A percentile compares a stretch with the other conserved stretches of the same genome.
These are phyloP conservation scores for Eremomyces bilateralis DNA, from an alignment of 495 filamentous ascomycete species.

Conservation along the genomic window DNA sequence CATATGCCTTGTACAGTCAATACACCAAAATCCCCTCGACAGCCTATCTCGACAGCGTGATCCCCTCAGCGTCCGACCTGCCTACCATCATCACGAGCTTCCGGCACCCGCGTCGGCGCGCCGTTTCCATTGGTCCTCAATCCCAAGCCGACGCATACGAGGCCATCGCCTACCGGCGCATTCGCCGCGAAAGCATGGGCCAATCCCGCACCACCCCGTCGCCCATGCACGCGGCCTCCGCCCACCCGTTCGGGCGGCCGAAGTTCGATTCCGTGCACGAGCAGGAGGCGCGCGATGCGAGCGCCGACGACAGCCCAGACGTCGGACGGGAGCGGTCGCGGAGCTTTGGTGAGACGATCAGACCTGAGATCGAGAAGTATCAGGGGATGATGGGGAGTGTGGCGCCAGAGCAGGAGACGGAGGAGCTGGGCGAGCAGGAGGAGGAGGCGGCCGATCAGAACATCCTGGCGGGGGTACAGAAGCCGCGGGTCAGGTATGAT, in stretches of 20 bases:
- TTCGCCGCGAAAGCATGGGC: constrained; percentile 47
- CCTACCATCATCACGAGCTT: constrained; percentile 49
- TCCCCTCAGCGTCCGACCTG: constrained; percentile 68
- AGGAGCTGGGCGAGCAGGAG: constrained; percentile 29
- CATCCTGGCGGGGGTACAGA: constrained; percentile 66
- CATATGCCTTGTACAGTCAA: constrained; percentile 31
- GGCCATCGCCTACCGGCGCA: constrained; percentile 76
- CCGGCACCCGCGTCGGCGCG: constrained; percentile 51
- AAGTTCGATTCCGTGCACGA: too few species aligned
- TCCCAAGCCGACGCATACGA: constrained; percentile 93
- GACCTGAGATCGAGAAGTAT: constrained; percentile 5
- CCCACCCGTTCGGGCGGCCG: too few species aligned
- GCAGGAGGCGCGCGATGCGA: too few species aligned
- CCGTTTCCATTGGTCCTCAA: constrained; percentile 80
- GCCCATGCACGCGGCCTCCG: too few species aligned
- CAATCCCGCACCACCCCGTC: not conserved
- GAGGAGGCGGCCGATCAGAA: constrained; percentile 44
- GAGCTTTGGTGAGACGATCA: too few species aligned
- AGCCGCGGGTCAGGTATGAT: constrained; percentile 81
- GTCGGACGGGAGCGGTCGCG: too few species aligned
- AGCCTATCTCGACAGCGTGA: constrained; percentile 61
- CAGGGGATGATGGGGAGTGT: constrained; percentile 1
- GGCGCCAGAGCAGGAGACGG: constrained; percentile 19
- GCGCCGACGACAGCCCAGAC: too few species aligned
- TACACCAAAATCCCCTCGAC: constrained; percentile 67